Base-by-base conservation (phyloP, 2,329 filamentous ascomycete species). In the Fusarium abutilonis region DNA sequence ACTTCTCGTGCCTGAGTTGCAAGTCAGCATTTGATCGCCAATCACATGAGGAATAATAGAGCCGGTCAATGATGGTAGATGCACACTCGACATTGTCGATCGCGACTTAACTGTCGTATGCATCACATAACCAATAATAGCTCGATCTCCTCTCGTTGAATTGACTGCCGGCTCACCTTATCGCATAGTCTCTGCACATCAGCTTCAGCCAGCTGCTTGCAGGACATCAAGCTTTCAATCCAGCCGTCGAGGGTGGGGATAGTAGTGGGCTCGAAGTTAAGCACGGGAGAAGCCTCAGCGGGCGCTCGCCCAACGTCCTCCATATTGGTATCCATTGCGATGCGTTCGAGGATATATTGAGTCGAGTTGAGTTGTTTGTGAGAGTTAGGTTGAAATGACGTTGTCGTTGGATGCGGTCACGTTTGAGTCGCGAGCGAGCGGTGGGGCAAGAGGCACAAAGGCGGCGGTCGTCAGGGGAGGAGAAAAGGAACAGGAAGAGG, bases 131-230 rank as follows among this genome's bases (percentile, higher is more conserved):
- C 28, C 17, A 21, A 21, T 34, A 47, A 38, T n/a, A 40, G 35
- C 59, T 44, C 28, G 14, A 38, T 42, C 43, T n/a, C n/a, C 10
- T 34, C 44, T 36, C 15, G 21, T 14, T 15, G 9, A 44, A 29
- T 45, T 39, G 28, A 15, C 40, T 35, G 41, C 44, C 44, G 32
- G 48, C 75, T 75, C 80, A 96, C 94, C 89, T 97, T 96, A 77
- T 98, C 95, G 83, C 95, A 99, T 75, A 99, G 87, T 77, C 94
- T 89, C 82, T 96, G 92, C 63, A 99, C 95, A 76, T 99, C 95
- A 67, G 86, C 84, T 82, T 99, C 95, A 61, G 91, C 88, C 78
- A 99, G 85, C 85, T 98, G 95, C 83, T 99, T 99, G 90, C 95
- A 99, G 75, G 81, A 88, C 94, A 99, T 98, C 80, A 99, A 84